Conservation (phyloP, 192 early-diverging fungal genomes). For the Coemansia sp. region DNA sequence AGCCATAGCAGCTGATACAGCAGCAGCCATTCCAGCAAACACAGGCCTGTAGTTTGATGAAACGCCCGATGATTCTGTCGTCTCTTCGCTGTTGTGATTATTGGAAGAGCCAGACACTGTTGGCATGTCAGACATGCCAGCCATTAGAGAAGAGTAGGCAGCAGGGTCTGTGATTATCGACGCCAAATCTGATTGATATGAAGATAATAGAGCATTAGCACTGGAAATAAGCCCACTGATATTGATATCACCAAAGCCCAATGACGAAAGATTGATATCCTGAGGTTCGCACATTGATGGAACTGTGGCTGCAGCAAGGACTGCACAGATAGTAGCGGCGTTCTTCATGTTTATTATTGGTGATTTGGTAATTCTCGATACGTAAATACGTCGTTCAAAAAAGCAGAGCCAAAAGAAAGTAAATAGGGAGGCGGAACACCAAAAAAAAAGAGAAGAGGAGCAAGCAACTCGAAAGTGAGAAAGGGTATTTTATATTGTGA, state of each 20-base stretch:
- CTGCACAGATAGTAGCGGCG: background rate
- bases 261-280: background rate
- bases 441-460: too few relatives aligned
- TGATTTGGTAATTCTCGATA: too few relatives aligned
- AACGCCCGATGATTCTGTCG: slow-evolving; percentile 1
- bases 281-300: background rate
- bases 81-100: background rate
- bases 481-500: too few relatives aligned
- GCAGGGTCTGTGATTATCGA: background rate
- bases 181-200: background rate
- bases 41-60: slow-evolving; percentile 19
- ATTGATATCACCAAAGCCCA: background rate
- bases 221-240: background rate
- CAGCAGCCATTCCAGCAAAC: slow-evolving; percentile 21
- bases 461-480: too few relatives aligned
- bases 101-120: background rate
- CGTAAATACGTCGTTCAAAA: too few relatives aligned
- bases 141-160: background rate
- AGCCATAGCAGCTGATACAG: slow-evolving; percentile 11
- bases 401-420: too few relatives aligned
- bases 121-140: background rate
- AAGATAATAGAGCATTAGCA: background rate
- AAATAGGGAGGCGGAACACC: too few relatives aligned
- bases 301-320: background rate
- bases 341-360: background rate